A percentile compares a stretch with the other conserved stretches of the same genome.
Conservation (phyloP, 192 early-diverging fungal genomes). For the Spizellomyces sp. region DNA sequence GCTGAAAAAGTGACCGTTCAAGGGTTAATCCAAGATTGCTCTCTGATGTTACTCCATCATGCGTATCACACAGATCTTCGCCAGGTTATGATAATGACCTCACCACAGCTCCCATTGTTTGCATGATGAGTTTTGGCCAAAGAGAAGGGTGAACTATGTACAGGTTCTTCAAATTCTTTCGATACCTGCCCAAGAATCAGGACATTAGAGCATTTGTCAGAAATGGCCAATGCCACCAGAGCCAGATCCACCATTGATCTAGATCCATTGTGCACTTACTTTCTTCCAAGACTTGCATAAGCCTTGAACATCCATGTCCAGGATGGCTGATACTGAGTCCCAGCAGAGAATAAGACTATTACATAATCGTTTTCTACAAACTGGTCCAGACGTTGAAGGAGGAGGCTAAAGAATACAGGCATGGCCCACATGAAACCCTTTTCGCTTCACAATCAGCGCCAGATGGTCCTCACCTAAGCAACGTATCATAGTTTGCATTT, state of each 20-base stretch:
- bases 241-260: background rate
- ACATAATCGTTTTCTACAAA: slow-evolving; percentile 92
- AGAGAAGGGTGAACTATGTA: slow-evolving; percentile 91
- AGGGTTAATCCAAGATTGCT: background rate
- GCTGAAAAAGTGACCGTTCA: slow-evolving; percentile 47
- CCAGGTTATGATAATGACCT: slow-evolving; percentile 57
- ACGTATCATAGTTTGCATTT: slow-evolving; percentile 78
- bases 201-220: background rate
- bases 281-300: slow-evolving; percentile 78
- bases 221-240: background rate
- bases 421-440: background rate
- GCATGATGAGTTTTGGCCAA: slow-evolving; percentile 81
- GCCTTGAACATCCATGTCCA: slow-evolving; percentile 85
- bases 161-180: slow-evolving; percentile 92
- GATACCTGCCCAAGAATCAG: slow-evolving; percentile 40
- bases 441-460: background rate
- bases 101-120: slow-evolving; percentile 81
- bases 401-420: slow-evolving; percentile 35
- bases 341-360: slow-evolving; percentile 83
- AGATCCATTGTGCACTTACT: slow-evolving; percentile 48
- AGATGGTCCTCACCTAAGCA: slow-evolving; percentile 62
- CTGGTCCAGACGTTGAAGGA: slow-evolving; percentile 67
- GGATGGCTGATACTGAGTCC: slow-evolving; percentile 73
- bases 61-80: too few relatives aligned
- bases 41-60: too few relatives aligned